Evolutionary conservation across 306 rosid species (phyloP), one percentile per base, ranked within the genome.

Genomic region (Cicer pinnatifidum): DNA sequence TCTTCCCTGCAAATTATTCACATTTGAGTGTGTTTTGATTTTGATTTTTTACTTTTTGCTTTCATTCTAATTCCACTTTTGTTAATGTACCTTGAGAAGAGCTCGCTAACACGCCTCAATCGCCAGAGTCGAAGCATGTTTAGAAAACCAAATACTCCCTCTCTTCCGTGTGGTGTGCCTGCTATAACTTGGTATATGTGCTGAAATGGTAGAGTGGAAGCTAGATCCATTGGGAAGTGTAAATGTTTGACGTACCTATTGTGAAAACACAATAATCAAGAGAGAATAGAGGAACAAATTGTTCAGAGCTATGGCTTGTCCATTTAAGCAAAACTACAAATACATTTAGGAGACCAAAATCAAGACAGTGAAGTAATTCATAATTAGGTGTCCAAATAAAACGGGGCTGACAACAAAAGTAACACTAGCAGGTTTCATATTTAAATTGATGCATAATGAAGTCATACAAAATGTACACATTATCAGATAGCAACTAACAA

Each of bases 111-210:
- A 5, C 87, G 97, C 53, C 92, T 77, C 64, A 93, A 86, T 62
- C 97, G 87, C 98, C 98, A 93, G 19, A 91, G 87, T 53, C 97
- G 84, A 63, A 93, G 96, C 88, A 89, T 52, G 81, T 86, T 85
- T 73, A 93, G 86, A 82, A 91, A 85, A 59, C 90, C 87, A 53
- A 91, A 91, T 44, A 72, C 68, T 40, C 72, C 79, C 28, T 71
- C 77, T 9, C 52, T 52, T 9, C 44, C 71, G 35, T 52, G 75
- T 37, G 19, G 33, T 35, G 74, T 67, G 63, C 90, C 89, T 0
- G 86, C 81, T 59, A 84, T 12, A 74, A 91, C 66, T 84, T 78
- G 83, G 83, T 72, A 44, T 57, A 91, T 64, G 48, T 82, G 68
- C 78, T 81, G 84, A 85, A 89, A 83, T 54, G 98, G 98, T 11